Evolutionary conservation across 2,329 filamentous ascomycete genomes (phyloP).

Genomic region (Beauveria asiatica): DNA sequence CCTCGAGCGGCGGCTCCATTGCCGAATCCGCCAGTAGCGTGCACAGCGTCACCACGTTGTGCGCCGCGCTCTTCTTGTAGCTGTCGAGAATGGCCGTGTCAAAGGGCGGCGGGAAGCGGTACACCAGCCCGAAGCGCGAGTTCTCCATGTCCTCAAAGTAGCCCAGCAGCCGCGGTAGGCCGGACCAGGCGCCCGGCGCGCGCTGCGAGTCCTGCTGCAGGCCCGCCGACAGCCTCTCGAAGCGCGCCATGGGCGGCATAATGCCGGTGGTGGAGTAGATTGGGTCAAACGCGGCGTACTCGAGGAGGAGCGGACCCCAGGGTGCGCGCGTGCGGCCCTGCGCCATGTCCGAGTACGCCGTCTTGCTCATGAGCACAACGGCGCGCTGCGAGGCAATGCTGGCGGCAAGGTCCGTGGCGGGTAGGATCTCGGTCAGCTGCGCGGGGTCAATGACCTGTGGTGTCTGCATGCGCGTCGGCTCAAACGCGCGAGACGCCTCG

Average conservation of each 20-base stretch:
- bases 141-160: constrained; percentile 69
- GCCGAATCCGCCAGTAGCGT: constrained; percentile 44
- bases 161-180: constrained; percentile 52
- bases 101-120: constrained; percentile 61
- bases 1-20: constrained; percentile 60
- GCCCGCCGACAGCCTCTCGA: constrained; percentile 53
- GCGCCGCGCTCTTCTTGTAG: constrained; percentile 39
- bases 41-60: constrained; percentile 44
- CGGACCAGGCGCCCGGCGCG: constrained; percentile 48
- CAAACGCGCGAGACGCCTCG: constrained; percentile 44
- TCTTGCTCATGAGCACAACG: constrained; percentile 41
- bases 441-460: constrained; percentile 51
- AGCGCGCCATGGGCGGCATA: constrained; percentile 54
- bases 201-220: constrained; percentile 46
- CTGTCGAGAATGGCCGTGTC: constrained; percentile 47
- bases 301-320: constrained; percentile 55
- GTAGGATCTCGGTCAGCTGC: constrained; percentile 40
- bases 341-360: constrained; percentile 41
- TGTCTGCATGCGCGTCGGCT: constrained; percentile 52
- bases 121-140: constrained; percentile 65
- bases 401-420: constrained; percentile 29
- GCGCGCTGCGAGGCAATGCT: constrained; percentile 30
- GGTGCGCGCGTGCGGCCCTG: constrained; percentile 33
- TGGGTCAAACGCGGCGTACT: constrained; percentile 58
- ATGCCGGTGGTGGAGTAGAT: constrained; percentile 56